Percentiles rank a stretch among this genome's conserved stretches.
Conservation (phyloP, 192 early-diverging fungal genomes). For the Backusella australiensis region DNA sequence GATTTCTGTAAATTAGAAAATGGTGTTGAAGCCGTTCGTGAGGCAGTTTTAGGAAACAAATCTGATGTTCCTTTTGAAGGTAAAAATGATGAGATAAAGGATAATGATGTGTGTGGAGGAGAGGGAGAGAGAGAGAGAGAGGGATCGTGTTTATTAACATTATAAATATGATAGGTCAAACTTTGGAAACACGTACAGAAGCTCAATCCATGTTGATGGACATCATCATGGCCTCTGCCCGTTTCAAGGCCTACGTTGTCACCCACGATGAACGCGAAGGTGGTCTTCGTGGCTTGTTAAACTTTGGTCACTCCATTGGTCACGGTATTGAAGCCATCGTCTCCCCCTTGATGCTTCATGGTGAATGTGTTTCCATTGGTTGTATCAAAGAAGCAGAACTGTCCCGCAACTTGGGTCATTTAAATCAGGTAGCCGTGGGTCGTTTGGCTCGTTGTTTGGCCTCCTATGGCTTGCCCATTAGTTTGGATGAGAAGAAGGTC, state of each 20-base stretch:
- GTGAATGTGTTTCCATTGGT: conserved; percentile 95
- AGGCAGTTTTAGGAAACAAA: conserved; percentile 54
- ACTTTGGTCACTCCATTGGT: conserved; percentile 97
- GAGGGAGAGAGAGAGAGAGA: too few species aligned
- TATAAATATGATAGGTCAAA: conserved; percentile 38
- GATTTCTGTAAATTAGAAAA: conserved; percentile 93
- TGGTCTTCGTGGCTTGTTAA: conserved; percentile 90
- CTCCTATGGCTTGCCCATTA: conserved; percentile 86
- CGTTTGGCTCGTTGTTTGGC: conserved; percentile 81
- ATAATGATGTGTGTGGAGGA: too few species aligned
- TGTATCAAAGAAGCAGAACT: conserved; percentile 96
- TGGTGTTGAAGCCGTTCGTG: conserved; percentile 73
- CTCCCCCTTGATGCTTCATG: conserved; percentile 87
- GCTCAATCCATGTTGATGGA: conserved; percentile 70
- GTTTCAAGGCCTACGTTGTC: conserved; percentile 93
- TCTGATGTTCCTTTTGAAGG: conserved; percentile 44
- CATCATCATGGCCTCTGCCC: conserved; percentile 84
- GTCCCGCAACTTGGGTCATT: conserved; percentile 80
- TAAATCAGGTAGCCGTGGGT: conserved; percentile 84
- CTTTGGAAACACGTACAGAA: conserved; percentile 58
- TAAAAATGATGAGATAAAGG: not conserved
- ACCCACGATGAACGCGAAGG: conserved; percentile 94
- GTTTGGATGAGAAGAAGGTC: conserved; percentile 79
- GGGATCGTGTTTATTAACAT: too few species aligned
- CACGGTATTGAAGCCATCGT: conserved; percentile 95